phyloP scores from a whole-genome alignment of 306 rosid species.

The Cicer chorassanicum region DNA sequence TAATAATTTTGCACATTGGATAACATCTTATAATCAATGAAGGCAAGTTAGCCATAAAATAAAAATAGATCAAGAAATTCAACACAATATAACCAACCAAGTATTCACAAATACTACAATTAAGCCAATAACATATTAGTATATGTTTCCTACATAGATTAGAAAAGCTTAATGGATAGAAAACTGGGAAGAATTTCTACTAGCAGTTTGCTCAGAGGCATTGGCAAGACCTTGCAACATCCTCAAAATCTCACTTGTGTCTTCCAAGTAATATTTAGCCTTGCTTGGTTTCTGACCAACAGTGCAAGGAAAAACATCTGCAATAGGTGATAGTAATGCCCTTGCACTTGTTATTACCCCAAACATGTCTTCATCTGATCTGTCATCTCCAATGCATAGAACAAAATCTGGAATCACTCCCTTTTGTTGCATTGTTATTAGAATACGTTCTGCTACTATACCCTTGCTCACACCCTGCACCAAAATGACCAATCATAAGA shows the following conservation, averaged over 20 bases:
- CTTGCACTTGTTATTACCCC: slow-evolving; percentile 49
- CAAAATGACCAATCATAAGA: not conserved
- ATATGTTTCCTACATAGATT: slow-evolving; percentile 38
- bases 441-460: slow-evolving; percentile 50
- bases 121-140: slow-evolving; percentile 4
- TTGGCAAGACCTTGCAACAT: slow-evolving; percentile 84
- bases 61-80: slow-evolving; percentile 30
- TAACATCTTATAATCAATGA: slow-evolving; percentile 18
- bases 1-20: slow-evolving; percentile 6
- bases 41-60: slow-evolving; percentile 20
- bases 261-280: slow-evolving; percentile 58
- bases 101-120: slow-evolving; percentile 36
- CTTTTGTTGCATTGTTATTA: slow-evolving; percentile 50
- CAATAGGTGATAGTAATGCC: slow-evolving; percentile 42
- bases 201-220: slow-evolving; percentile 63
- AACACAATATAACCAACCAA: slow-evolving; percentile 15
- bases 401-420: slow-evolving; percentile 54
- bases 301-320: slow-evolving; percentile 50
- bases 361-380: slow-evolving; percentile 56
- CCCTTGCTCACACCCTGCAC: slow-evolving; percentile 55
- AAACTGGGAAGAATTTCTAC: slow-evolving; percentile 44
- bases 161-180: slow-evolving; percentile 45
- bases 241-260: slow-evolving; percentile 82
- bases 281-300: slow-evolving; percentile 57
- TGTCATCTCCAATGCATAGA: slow-evolving; percentile 55